Conservation (phyloP, 176 grass and related monocot genomes). For the Raddia guianensis region DNA sequence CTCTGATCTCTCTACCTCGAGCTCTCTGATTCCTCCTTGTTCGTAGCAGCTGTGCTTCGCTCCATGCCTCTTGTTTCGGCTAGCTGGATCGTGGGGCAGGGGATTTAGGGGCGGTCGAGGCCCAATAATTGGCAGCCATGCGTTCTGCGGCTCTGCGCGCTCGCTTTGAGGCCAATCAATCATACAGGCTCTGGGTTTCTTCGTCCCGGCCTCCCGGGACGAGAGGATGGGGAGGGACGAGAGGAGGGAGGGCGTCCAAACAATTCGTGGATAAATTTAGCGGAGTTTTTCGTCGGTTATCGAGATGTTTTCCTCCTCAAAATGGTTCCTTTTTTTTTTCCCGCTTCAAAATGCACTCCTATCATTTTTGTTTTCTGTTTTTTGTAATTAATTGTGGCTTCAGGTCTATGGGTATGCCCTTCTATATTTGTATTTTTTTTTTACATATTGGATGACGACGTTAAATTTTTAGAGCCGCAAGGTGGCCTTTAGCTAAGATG, state of each 20-base stretch:
- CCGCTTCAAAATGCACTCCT: neutral
- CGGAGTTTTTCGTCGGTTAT: neutral
- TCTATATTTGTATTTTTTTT: neutral
- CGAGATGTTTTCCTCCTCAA: neutral
- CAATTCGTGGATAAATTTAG: constrained; percentile 27
- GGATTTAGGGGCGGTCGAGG: constrained; percentile 43
- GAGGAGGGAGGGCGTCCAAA: neutral
- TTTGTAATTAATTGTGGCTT: neutral
- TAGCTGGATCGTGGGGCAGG: neutral
- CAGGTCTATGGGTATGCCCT: too few species aligned
- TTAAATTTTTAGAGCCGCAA: too few species aligned
- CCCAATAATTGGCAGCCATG: constrained; percentile 50
- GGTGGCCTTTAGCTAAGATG: too few species aligned
- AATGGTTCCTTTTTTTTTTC: neutral
- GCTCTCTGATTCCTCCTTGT: constrained; percentile 17
- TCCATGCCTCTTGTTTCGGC: constrained; percentile 13
- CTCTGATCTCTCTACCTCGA: neutral
- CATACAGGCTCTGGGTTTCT: neutral
- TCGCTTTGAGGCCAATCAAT: constrained; percentile 32
- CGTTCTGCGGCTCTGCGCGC: constrained; percentile 6
- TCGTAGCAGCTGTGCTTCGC: neutral
- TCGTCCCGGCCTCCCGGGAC: constrained; percentile 2
- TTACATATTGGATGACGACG: too few species aligned
- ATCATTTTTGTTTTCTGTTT: too few species aligned
- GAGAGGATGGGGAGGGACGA: neutral